Evolutionary conservation across 23 red algal species (phyloP).

Genomic region (Gracilaria vermiculophylla): DNA sequence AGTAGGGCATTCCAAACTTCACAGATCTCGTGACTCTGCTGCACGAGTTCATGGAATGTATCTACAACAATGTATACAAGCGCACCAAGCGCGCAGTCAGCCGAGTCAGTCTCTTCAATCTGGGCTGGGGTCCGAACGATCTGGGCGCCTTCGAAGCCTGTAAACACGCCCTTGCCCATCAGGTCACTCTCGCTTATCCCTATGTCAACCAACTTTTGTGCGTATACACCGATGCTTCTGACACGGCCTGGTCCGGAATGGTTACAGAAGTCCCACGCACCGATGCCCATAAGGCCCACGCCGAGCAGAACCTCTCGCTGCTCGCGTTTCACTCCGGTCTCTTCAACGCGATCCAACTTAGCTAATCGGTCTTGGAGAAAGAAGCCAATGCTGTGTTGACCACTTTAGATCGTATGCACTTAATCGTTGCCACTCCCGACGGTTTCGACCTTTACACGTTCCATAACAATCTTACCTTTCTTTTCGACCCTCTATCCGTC

Average conservation of each 20-base stretch:
- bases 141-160: constrained; percentile 26
- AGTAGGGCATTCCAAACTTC: constrained; percentile 46
- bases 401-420: constrained; percentile 34
- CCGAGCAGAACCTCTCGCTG: not conserved
- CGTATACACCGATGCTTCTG: constrained; percentile 43
- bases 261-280: constrained; percentile 25
- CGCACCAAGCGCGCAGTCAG: constrained; percentile 41
- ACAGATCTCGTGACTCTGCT: constrained; percentile 11
- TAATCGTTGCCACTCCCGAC: not conserved
- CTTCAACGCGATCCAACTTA: constrained; percentile 46
- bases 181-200: constrained; percentile 17
- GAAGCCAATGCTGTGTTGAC: constrained; percentile 12
- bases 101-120: not conserved
- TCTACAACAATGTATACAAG: constrained; percentile 28
- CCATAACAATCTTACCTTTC: constrained; percentile 55
- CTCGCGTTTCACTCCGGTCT: not conserved
- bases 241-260: constrained; percentile 35
- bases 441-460: constrained; percentile 24
- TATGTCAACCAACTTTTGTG: constrained; percentile 15
- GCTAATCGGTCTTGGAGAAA: constrained; percentile 39
- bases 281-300: not conserved
- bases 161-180: constrained; percentile 20
- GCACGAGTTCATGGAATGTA: constrained; percentile 50
- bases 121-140: constrained; percentile 20
- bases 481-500: constrained; percentile 48